Evolutionary conservation across 768 basidiomycete species (phyloP).

Genomic region (Panus rudis): DNA sequence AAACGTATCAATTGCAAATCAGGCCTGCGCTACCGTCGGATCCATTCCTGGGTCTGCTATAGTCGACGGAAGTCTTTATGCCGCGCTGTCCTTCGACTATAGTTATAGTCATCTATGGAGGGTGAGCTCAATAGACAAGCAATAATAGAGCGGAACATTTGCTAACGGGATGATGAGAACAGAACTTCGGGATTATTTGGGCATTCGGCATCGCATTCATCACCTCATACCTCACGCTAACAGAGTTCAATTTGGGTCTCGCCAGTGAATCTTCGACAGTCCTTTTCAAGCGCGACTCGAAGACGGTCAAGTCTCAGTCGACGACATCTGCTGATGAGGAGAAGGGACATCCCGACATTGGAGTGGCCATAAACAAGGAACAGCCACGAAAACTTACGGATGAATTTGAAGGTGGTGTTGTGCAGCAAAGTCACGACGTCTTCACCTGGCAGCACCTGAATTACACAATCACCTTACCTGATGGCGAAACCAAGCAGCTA

Average conservation of each 20-base stretch:
- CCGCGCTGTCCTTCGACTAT: slow-evolving; percentile 37
- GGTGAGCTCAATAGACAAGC: slow-evolving; percentile 10
- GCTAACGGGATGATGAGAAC: no score
- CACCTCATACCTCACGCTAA: slow-evolving; percentile 39
- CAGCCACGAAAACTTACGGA: no score
- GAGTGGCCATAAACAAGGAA: no score
- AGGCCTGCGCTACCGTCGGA: slow-evolving; percentile 72
- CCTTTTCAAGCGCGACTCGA: slow-evolving; percentile 60
- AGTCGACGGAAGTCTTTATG: slow-evolving; percentile 58
- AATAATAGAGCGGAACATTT: background rate
- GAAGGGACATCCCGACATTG: no score
- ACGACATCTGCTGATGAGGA: no score
- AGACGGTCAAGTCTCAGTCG: no score
- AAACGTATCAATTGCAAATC: slow-evolving; percentile 48
- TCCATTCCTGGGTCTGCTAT: slow-evolving; percentile 48
- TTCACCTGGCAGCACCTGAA: slow-evolving; percentile 76
- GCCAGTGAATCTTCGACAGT: slow-evolving; percentile 36
- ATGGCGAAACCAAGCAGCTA: slow-evolving; percentile 38
- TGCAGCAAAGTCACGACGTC: slow-evolving; percentile 30
- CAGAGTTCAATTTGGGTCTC: slow-evolving; percentile 42
- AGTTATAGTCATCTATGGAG: slow-evolving; percentile 42
- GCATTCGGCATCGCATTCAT: slow-evolving; percentile 60
- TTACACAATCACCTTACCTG: slow-evolving; percentile 55
- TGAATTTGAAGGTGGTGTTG: no score
- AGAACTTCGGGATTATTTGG: slow-evolving; percentile 66